Conservation (phyloP, 306 rosid species). For the Acacia crassicarpa region DNA sequence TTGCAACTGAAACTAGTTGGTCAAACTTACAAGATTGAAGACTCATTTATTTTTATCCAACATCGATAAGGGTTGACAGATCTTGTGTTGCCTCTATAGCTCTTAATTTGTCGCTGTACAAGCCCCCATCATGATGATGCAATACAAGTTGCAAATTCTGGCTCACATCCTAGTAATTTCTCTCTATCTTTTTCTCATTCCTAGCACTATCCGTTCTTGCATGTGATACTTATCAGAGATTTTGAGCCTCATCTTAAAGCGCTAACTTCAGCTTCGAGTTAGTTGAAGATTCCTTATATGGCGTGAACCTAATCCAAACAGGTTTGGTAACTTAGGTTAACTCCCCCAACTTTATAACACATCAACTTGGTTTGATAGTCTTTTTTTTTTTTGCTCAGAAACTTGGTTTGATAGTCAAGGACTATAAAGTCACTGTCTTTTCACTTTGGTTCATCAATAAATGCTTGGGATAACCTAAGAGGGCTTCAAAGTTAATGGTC, state of each 20-base stretch:
- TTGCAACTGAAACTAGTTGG: conserved; percentile 28
- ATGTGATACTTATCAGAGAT: not conserved
- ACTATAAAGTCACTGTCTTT: not conserved
- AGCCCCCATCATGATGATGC: not conserved
- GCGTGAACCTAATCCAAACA: not conserved
- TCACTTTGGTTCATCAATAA: not conserved
- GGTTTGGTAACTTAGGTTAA: not conserved
- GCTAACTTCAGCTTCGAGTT: not conserved
- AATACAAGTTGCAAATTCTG: not conserved
- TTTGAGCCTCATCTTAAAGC: not conserved
- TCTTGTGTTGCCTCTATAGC: not conserved
- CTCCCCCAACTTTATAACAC: not conserved
- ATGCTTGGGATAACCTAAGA: not conserved
- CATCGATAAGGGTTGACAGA: not conserved
- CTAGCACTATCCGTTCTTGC: not conserved
- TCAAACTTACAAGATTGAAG: conserved; percentile 9
- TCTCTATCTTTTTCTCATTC: not conserved
- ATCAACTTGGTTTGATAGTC: not conserved
- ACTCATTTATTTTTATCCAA: not conserved
- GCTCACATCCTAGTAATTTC: not conserved
- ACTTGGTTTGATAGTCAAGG: not conserved
- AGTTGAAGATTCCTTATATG: not conserved
- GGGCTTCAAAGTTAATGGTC: not conserved
- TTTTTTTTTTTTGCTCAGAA: too few species aligned
- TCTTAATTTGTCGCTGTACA: not conserved